These are phyloP conservation scores for Mimosa bimucronata DNA, from an alignment of 306 rosid species.

Conservation along the genomic window DNA sequence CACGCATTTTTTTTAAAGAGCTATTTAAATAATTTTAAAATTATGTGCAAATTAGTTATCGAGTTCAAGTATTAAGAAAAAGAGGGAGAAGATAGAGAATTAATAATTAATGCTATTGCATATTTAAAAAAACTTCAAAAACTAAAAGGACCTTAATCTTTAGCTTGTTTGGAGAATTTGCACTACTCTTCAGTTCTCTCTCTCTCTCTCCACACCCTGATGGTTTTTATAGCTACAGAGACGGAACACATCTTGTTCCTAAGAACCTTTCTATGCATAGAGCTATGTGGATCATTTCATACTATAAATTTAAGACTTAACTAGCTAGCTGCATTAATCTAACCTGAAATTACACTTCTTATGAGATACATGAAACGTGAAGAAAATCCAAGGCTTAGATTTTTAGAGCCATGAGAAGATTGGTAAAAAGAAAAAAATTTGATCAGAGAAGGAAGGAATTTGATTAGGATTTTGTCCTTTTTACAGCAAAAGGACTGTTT, in stretches of 20 bases:
- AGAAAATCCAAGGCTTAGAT: too few species aligned
- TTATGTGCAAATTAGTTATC: too few species aligned
- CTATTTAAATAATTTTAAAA: too few species aligned
- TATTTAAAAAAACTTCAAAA: not conserved
- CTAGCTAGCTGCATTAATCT: slow-evolving; percentile 23
- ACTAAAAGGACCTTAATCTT: not conserved
- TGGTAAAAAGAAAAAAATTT: not conserved
- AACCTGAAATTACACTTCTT: slow-evolving; percentile 11
- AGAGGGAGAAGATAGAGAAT: too few species aligned
- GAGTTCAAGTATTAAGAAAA: too few species aligned
- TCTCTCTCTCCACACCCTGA: not conserved
- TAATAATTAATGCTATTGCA: not conserved
- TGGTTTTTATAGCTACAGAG: not conserved
- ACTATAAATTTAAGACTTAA: not conserved
- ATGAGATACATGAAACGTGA: not conserved
- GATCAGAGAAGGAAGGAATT: not conserved
- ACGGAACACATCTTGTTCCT: not conserved
- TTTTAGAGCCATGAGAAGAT: too few species aligned
- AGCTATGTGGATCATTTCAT: slow-evolving; percentile 17
- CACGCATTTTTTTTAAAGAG: too few species aligned
- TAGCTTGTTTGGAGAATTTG: not conserved
- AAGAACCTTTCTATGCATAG: not conserved
- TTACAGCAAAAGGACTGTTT: slow-evolving; percentile 10
- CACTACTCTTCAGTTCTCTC: not conserved
- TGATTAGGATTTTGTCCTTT: not conserved